Conservation (phyloP, 208 protist genomes). For the Trypanosoma avium region DNA sequence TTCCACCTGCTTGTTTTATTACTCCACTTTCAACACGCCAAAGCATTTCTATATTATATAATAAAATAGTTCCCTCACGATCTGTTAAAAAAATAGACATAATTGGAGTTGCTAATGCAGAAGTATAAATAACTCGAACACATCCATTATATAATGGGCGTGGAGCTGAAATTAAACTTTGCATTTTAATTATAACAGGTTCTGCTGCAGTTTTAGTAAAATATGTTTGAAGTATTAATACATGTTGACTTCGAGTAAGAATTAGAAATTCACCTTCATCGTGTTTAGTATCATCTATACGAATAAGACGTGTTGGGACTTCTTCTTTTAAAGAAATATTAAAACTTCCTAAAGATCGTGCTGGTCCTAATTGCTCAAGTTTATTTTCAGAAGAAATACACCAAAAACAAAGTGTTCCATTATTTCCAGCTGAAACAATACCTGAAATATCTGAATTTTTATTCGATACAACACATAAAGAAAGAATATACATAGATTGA, state of each 20-base stretch:
- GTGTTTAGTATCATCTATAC: constrained; percentile 10
- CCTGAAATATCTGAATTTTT: background rate
- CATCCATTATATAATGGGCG: constrained; percentile 23
- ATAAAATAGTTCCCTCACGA: constrained; percentile 52
- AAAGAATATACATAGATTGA: constrained; percentile 56
- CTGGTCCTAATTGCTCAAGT: constrained; percentile 14
- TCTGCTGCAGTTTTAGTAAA: constrained; percentile 9
- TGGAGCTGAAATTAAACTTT: constrained; percentile 24
- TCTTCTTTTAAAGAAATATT: constrained; percentile 20
- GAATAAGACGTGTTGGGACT: constrained; percentile 18
- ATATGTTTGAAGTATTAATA: constrained; percentile 11
- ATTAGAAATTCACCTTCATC: constrained; percentile 16
- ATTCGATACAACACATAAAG: constrained; percentile 34
- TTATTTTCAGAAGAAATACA: background rate
- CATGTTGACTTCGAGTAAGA: constrained; percentile 22
- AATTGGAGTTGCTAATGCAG: constrained; percentile 41
- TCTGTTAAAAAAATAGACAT: constrained; percentile 64
- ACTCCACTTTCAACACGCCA: constrained; percentile 36
- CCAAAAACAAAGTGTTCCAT: constrained; percentile 73
- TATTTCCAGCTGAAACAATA: constrained; percentile 60
- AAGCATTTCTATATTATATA: constrained; percentile 75
- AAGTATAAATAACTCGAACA: constrained; percentile 20
- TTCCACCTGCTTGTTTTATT: constrained; percentile 14
- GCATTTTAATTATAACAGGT: constrained; percentile 25
- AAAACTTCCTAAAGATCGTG: constrained; percentile 16